Percentiles rank a stretch among this genome's conserved stretches.
Conservation (phyloP, 164 flowering plant genomes). For the Chimonanthus salicifolius region DNA sequence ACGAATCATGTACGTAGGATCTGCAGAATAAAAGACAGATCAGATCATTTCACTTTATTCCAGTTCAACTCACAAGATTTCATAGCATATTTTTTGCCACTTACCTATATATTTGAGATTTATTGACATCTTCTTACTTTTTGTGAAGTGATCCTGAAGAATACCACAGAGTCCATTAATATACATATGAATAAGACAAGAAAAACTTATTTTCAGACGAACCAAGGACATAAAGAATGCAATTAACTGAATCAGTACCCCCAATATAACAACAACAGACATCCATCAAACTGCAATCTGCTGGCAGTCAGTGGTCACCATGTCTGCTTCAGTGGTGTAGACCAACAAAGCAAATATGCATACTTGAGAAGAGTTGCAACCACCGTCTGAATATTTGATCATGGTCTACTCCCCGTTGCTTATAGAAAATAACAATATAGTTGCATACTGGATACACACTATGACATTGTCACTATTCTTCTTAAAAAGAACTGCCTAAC, state of each 20-base stretch:
- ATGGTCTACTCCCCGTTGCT: background rate
- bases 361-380: background rate
- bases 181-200: background rate
- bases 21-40: conserved; percentile 23
- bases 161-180: background rate
- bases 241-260: background rate
- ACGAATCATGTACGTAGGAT: conserved; percentile 61
- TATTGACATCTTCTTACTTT: conserved; percentile 25
- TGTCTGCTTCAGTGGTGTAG: background rate
- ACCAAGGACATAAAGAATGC: background rate
- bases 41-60: background rate
- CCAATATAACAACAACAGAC: background rate
- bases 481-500: too few species aligned
- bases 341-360: background rate
- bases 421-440: background rate
- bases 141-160: conserved; percentile 38
- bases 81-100: background rate
- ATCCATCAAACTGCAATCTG: background rate
- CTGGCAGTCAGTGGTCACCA: background rate
- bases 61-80: background rate
- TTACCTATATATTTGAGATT: conserved; percentile 51
- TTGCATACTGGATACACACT: too few species aligned
- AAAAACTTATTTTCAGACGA: background rate
- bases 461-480: too few species aligned
- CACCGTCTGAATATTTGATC: background rate